Evolutionary conservation across 2,329 filamentous ascomycete genomes (phyloP).

Genomic region (Emericellopsis cladophorae): DNA sequence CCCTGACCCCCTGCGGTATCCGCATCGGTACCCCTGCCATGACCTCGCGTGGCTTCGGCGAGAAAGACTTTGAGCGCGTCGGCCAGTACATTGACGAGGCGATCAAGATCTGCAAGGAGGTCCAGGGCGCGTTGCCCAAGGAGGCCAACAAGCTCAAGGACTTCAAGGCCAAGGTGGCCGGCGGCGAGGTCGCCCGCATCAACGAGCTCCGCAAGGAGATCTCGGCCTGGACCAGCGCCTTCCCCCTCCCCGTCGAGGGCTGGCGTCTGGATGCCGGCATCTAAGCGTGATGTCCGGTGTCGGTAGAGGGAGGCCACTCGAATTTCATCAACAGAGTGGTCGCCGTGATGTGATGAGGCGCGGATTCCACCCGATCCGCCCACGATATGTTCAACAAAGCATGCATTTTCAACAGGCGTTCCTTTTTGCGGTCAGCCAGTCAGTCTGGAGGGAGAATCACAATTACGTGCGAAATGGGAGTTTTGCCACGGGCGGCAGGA

Average conservation of each 20-base stretch:
- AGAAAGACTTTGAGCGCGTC: slow-evolving; percentile 84
- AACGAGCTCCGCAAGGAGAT: slow-evolving; percentile 82
- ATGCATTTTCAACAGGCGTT: slow-evolving; percentile 4
- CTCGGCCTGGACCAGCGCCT: slow-evolving; percentile 69
- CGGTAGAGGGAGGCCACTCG: not conserved
- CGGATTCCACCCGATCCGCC: too few species aligned
- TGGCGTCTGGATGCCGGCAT: slow-evolving; percentile 50
- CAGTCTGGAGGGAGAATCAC: too few species aligned
- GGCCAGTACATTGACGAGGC: slow-evolving; percentile 78
- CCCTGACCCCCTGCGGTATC: slow-evolving; percentile 85
- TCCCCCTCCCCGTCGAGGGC: slow-evolving; percentile 82
- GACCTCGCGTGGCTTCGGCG: slow-evolving; percentile 88
- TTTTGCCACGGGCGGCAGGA: too few species aligned
- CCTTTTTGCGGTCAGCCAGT: not conserved
- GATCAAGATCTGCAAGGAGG: slow-evolving; percentile 81
- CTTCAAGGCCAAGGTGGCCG: slow-evolving; percentile 86
- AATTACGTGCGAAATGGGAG: too few species aligned
- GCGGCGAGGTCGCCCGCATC: slow-evolving; percentile 70
- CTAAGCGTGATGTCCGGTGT: slow-evolving; percentile 20
- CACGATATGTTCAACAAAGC: slow-evolving; percentile 2
- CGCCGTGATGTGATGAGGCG: not conserved
- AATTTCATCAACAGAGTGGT: slow-evolving; percentile 3
- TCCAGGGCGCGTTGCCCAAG: slow-evolving; percentile 79
- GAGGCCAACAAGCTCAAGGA: slow-evolving; percentile 99
- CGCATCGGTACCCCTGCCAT: slow-evolving; percentile 96